These are phyloP conservation scores for Microbotryum saponariae DNA, from an alignment of 1,284 basidiomycete genomes.

Conservation along the genomic window DNA sequence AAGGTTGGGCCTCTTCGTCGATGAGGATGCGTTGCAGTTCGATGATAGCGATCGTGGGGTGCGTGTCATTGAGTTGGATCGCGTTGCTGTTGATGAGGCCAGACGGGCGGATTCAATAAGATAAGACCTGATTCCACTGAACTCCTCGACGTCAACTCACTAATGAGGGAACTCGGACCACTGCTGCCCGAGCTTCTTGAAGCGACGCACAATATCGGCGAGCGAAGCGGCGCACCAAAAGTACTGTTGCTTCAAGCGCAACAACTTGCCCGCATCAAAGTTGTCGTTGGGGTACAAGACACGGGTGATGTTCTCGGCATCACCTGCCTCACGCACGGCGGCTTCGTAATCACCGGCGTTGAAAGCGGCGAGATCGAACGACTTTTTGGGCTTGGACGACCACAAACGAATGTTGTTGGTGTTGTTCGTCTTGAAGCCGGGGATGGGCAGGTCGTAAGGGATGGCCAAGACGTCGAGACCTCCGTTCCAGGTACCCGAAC, in stretches of 20 bases:
- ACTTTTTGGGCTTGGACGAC: constrained; percentile 78
- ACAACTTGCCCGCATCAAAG: constrained; percentile 64
- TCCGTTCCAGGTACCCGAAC: constrained; percentile 65
- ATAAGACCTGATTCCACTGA: not conserved
- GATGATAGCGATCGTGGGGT: constrained; percentile 86
- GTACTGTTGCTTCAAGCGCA: constrained; percentile 89
- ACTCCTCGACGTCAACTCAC: not conserved
- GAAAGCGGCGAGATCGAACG: constrained; percentile 86
- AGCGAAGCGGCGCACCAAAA: constrained; percentile 61
- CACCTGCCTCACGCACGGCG: constrained; percentile 74
- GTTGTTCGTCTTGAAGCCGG: constrained; percentile 52
- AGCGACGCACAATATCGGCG: constrained; percentile 64
- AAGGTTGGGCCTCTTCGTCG: constrained; percentile 79
- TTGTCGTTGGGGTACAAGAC: constrained; percentile 52
- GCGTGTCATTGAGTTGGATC: constrained; percentile 89
- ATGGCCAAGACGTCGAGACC: constrained; percentile 82
- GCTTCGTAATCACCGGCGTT: constrained; percentile 85
- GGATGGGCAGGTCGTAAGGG: constrained; percentile 78
- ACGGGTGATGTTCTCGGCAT: constrained; percentile 75
- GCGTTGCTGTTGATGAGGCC: constrained; percentile 48
- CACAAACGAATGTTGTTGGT: constrained; percentile 60
- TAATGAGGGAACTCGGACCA: constrained; percentile 68
- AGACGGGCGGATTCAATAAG: constrained; percentile 30
- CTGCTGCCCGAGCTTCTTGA: constrained; percentile 48
- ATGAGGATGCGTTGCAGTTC: constrained; percentile 78